These are phyloP conservation scores for Mesotaenium endlicherianum DNA, from an alignment of 139 green algal species.

Conservation along the genomic window DNA sequence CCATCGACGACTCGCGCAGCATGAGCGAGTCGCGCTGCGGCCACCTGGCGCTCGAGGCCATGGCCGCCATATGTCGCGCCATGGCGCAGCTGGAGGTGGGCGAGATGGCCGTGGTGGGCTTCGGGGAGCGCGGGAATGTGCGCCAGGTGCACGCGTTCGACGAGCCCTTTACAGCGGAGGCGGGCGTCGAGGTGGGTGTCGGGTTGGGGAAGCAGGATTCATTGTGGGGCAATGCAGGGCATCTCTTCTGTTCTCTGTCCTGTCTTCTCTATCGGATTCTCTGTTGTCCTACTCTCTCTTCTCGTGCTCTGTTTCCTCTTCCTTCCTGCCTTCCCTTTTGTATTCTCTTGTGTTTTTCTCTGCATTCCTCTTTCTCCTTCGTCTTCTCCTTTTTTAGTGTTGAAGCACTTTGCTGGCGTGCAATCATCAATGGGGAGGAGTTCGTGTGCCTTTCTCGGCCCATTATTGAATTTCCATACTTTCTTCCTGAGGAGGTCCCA, in stretches of 20 bases:
- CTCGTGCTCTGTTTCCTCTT: not conserved
- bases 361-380: not conserved
- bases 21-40: conserved; percentile 90
- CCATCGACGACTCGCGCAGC: conserved; percentile 84
- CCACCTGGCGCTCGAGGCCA: conserved; percentile 84
- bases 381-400: not conserved
- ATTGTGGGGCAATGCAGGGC: too few relatives aligned
- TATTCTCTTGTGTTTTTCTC: not conserved
- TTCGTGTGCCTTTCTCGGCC: too few relatives aligned
- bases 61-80: conserved; percentile 78
- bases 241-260: not conserved
- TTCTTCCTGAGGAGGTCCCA: too few relatives aligned
- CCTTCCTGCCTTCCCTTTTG: not conserved
- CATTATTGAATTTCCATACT: too few relatives aligned
- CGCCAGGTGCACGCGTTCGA: conserved; percentile 79
- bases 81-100: conserved; percentile 88
- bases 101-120: conserved; percentile 86
- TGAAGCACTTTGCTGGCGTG: too few relatives aligned
- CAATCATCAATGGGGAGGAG: too few relatives aligned
- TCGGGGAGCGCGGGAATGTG: conserved; percentile 73
- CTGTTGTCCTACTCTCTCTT: not conserved
- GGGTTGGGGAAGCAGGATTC: not conserved
- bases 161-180: conserved; percentile 78
- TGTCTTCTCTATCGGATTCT: not conserved
- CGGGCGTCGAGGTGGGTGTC: conserved; percentile 71